phyloP scores from a whole-genome alignment of 2,329 filamentous ascomycete species.

The Penicillium corylophilum region DNA sequence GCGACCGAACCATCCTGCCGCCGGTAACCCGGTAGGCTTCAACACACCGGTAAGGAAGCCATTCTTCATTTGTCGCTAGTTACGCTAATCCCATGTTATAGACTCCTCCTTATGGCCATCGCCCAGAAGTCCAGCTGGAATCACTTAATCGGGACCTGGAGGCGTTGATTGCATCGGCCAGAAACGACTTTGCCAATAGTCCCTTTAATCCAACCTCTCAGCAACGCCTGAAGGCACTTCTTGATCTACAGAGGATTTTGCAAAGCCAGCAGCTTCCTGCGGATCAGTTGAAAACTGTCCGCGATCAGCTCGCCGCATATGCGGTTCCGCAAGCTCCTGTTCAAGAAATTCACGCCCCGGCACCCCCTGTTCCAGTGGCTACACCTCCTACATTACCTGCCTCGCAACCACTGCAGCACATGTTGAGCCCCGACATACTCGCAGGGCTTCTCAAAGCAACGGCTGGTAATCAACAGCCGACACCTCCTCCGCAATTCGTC shows the following conservation, averaged over 20 bases:
- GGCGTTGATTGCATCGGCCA: constrained; percentile 70
- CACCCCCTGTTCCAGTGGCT: constrained; percentile 39
- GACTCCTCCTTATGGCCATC: constrained; percentile 35
- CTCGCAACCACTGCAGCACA: constrained; percentile 36
- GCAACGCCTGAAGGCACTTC: constrained; percentile 76
- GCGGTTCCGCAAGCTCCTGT: constrained; percentile 43
- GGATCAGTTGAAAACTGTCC: constrained; percentile 80
- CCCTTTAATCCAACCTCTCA: constrained; percentile 74
- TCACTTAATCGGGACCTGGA: constrained; percentile 81
- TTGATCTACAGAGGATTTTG: constrained; percentile 79
- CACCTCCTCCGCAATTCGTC: constrained; percentile 48
- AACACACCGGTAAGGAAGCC: constrained; percentile 16
- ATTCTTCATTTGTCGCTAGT: background rate
- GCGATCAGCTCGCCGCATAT: constrained; percentile 78
- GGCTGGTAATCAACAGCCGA: constrained; percentile 39
- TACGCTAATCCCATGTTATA: constrained; percentile 20
- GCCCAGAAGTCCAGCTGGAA: constrained; percentile 57
- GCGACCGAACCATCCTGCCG: constrained; percentile 26
- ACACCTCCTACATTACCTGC: constrained; percentile 41
- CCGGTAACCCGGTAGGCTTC: constrained; percentile 31
- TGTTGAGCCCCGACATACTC: constrained; percentile 45
- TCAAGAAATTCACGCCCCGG: constrained; percentile 13
- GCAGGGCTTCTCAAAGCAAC: constrained; percentile 48
- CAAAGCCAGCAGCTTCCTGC: constrained; percentile 74
- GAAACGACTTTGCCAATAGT: constrained; percentile 71